These are phyloP conservation scores for Rutstroemia sp. DNA, from an alignment of 2,329 filamentous ascomycete genomes.

Conservation along the genomic window DNA sequence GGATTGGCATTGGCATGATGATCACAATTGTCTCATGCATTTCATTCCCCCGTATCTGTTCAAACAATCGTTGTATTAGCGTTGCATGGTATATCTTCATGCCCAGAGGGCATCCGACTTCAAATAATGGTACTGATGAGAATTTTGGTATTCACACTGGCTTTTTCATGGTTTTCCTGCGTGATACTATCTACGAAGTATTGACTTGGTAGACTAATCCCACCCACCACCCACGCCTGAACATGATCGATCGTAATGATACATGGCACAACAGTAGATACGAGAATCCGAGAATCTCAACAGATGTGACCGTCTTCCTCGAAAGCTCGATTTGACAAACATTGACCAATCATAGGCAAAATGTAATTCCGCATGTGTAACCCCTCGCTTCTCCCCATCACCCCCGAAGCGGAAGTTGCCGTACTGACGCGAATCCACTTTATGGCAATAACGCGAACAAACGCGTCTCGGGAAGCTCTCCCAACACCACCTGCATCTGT, in stretches of 20 bases:
- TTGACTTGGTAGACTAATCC: too few relatives aligned
- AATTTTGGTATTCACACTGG: too few relatives aligned
- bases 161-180: too few relatives aligned
- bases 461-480: not conserved
- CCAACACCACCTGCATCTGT: too few relatives aligned
- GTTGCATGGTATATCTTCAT: not conserved
- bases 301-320: too few relatives aligned
- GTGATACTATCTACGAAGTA: too few relatives aligned
- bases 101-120: not conserved
- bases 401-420: not conserved
- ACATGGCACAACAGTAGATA: too few relatives aligned
- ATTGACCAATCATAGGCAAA: too few relatives aligned
- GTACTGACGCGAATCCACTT: not conserved
- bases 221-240: too few relatives aligned
- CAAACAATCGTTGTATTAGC: slow-evolving; percentile 7
- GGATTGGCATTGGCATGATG: slow-evolving; percentile 6
- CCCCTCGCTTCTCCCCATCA: not conserved
- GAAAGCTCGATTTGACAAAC: too few relatives aligned
- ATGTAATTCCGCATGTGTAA: not conserved
- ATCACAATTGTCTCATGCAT: not conserved
- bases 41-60: not conserved
- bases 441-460: not conserved
- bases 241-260: too few relatives aligned
- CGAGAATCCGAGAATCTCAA: too few relatives aligned
- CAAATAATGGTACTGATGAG: not conserved